Evolutionary conservation across 306 rosid species (phyloP), one percentile per base, ranked within the genome.

Genomic region (Vicia faba): DNA sequence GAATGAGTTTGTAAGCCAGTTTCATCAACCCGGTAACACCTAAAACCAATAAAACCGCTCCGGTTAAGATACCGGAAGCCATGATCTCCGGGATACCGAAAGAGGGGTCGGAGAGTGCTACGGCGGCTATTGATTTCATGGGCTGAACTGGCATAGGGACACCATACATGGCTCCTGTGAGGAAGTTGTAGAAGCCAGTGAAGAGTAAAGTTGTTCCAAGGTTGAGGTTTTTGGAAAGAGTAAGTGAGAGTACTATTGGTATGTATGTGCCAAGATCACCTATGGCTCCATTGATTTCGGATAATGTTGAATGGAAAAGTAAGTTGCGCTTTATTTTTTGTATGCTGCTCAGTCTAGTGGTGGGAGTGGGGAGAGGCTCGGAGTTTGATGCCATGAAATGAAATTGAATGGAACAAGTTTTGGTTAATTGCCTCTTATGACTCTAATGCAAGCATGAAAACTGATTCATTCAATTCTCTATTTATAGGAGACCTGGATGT

Each of bases 131-230:
- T 54, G 95, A 71, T 50, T 90, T 90, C 96, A 91, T 91, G 23
- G 97, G 97, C 62, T 91, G 97, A 19, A 91, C 95, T 2, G 97
- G 92, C 92, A 86, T 88, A 6, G 95, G 95, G 18, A 87, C 95
- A 8, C 95, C 95, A 11, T 87, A 91, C 7, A 91, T 69, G 54
- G 85, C 83, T 2, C 96, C 96, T 1, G 88, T 82, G 56, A 90
- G n/a, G 33, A 87, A 55, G 78, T 91, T 84, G 70, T 84, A 87
- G 36, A 82, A 9, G 11, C 97, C 95, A 0, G 90, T 86, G 85
- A 87, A 91, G 15, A 91, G 84, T 57, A 91, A 54, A 11, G 97
- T 88, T 50, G 97, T 91, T 19, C 97, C 95, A 0, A 90, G 79
- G 73, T 86, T 82, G 35, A 87, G 87, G 78, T 82, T 57, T 7